Evolutionary conservation across 495 filamentous ascomycete genomes (phyloP).

Genomic region (Penicillium coprophilum): DNA sequence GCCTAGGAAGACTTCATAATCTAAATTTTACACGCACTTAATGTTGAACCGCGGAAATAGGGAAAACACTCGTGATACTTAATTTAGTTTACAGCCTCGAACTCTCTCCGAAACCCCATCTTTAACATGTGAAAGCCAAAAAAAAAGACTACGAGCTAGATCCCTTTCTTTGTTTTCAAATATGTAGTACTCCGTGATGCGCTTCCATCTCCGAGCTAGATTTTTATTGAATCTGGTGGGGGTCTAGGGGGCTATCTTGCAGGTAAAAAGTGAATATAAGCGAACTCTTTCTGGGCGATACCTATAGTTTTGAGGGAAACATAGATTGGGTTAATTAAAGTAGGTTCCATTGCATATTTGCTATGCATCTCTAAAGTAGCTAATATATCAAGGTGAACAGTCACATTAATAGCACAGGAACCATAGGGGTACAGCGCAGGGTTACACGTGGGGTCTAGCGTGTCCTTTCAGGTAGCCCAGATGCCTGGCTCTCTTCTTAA

Average conservation of each 20-base stretch:
- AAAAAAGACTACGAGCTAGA: no score
- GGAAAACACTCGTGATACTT: no score
- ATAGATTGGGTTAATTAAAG: background rate
- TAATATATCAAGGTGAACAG: background rate
- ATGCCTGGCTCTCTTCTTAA: background rate
- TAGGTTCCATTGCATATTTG: background rate
- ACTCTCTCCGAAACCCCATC: no score
- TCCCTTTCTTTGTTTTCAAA: no score
- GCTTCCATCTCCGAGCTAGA: background rate
- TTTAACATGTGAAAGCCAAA: no score
- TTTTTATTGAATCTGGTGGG: no score
- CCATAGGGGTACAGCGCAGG: background rate
- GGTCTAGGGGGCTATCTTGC: no score
- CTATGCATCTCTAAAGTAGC: background rate
- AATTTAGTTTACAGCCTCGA: no score
- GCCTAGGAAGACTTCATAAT: background rate
- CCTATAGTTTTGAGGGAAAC: background rate
- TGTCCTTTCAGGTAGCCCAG: background rate
- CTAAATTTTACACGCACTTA: background rate
- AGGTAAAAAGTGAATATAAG: no score
- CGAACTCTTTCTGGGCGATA: no score
- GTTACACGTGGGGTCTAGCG: background rate
- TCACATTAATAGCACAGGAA: background rate
- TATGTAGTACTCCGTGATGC: no score
- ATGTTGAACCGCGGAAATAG: no score